phyloP scores from a whole-genome alignment of 1,139 yeast genomes.

The Candida mesenterica region DNA sequence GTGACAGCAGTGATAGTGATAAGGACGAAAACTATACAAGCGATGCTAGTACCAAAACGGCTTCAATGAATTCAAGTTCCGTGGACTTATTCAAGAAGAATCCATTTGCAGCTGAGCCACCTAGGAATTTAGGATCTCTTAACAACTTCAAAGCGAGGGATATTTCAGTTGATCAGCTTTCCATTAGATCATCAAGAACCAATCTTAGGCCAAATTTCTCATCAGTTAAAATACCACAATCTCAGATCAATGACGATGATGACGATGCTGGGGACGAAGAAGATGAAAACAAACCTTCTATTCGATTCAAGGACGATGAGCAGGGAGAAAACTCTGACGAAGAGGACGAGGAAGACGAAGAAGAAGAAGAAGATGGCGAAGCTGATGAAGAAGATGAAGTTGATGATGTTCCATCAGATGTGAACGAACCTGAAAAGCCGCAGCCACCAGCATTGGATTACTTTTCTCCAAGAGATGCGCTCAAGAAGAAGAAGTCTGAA shows the following conservation, averaged over 20 bases:
- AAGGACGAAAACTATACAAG: constrained; percentile 20
- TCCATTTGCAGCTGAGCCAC: constrained; percentile 1
- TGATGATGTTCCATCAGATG: constrained; percentile 1
- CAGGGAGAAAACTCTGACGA: constrained; percentile 12
- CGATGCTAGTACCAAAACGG: constrained; percentile 9
- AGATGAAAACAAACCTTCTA: constrained; percentile 25
- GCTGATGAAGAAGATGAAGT: constrained; percentile 6
- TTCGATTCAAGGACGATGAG: constrained; percentile 25
- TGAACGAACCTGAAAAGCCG: constrained; percentile 2
- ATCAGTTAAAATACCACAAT: constrained; percentile 74
- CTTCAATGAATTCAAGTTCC: constrained; percentile 4
- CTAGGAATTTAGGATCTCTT: constrained; percentile 1
- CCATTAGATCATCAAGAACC: constrained; percentile 34
- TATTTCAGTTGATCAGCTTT: constrained; percentile 20
- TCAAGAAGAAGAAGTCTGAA: constrained; percentile 5
- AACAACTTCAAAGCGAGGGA: constrained; percentile 3
- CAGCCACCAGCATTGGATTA: constrained; percentile 1
- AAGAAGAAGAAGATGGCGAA: constrained; percentile 14
- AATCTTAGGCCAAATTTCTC: constrained; percentile 67
- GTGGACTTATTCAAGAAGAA: constrained; percentile 6
- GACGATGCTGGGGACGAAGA: constrained; percentile 40
- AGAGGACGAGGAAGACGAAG: constrained; percentile 15
- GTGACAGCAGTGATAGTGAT: constrained; percentile 30
- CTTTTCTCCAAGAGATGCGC: constrained; percentile 1
- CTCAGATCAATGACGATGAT: constrained; percentile 65